Evolutionary conservation across 1,284 basidiomycete genomes (phyloP).

Genomic region (Puccinia triticina): DNA sequence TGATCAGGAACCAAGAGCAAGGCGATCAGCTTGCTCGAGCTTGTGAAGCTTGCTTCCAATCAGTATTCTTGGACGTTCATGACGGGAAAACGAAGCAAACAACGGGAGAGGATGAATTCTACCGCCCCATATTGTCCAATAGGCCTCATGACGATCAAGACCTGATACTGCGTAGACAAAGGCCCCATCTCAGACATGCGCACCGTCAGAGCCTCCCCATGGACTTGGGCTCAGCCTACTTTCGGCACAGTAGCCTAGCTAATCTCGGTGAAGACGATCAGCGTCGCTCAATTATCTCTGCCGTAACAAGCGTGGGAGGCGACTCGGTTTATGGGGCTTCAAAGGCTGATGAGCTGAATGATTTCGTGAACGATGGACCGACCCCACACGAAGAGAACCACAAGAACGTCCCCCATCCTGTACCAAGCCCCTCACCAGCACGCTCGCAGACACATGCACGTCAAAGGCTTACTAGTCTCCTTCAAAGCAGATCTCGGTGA

Average conservation of each 20-base stretch:
- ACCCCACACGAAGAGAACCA: neutral
- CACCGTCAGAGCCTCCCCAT: slow-evolving; percentile 47
- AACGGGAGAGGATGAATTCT: neutral
- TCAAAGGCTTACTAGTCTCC: slow-evolving; percentile 30
- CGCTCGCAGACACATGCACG: slow-evolving; percentile 16
- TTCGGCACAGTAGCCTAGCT: slow-evolving; percentile 23
- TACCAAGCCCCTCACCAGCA: neutral
- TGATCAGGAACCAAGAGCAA: slow-evolving; percentile 31
- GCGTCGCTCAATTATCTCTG: neutral
- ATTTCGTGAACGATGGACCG: neutral
- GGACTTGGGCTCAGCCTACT: slow-evolving; percentile 33
- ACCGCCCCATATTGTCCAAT: slow-evolving; percentile 11
- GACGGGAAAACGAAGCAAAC: neutral
- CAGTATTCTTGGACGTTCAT: slow-evolving; percentile 28
- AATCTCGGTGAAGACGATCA: slow-evolving; percentile 16
- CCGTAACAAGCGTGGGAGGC: slow-evolving; percentile 10
- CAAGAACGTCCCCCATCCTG: neutral
- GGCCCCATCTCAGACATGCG: slow-evolving; percentile 22
- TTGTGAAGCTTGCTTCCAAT: slow-evolving; percentile 41
- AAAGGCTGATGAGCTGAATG: slow-evolving; percentile 6
- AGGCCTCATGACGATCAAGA: slow-evolving; percentile 37
- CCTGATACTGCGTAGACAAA: slow-evolving; percentile 9
- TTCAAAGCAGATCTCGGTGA: slow-evolving; percentile 10
- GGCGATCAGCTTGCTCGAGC: slow-evolving; percentile 30
- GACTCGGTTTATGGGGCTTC: neutral